Conservation (phyloP, 106 monocot species). For the Dendrobium catenatum region DNA sequence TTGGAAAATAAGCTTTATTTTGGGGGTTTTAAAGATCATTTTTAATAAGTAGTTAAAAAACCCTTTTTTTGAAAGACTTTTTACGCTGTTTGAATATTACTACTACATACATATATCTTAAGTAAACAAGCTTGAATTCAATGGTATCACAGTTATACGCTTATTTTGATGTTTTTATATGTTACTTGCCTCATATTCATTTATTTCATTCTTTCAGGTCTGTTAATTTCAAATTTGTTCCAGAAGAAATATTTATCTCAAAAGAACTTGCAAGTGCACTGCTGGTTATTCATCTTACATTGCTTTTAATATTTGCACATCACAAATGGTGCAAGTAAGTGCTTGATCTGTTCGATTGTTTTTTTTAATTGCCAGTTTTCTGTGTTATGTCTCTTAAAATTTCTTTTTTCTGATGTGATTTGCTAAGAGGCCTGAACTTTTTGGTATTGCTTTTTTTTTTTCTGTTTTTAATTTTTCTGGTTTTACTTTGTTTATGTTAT, state of each 20-base stretch:
- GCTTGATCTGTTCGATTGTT: not conserved
- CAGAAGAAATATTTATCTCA: conserved; percentile 77
- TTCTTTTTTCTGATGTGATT: not conserved
- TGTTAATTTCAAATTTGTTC: conserved; percentile 98
- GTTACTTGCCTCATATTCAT: not conserved
- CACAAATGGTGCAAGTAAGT: conserved; percentile 91
- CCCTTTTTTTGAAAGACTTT: not conserved
- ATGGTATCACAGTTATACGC: no score
- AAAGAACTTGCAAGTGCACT: conserved; percentile 70
- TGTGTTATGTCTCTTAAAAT: not conserved
- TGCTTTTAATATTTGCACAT: conserved; percentile 73
- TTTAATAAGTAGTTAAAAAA: not conserved
- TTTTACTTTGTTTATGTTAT: not conserved
- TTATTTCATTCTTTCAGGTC: conserved; percentile 56
- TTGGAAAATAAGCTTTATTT: no score
- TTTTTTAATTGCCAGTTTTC: not conserved
- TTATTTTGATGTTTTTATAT: not conserved
- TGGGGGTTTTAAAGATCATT: not conserved
- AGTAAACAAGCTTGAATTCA: no score
- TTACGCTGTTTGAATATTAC: not conserved
- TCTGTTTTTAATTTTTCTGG: not conserved
- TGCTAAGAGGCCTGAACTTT: not conserved
- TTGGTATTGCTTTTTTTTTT: not conserved
- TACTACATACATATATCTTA: not conserved
- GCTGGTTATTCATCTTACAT: conserved; percentile 62